phyloP scores from a whole-genome alignment of 768 basidiomycete genomes.

The Zangia roseola region DNA sequence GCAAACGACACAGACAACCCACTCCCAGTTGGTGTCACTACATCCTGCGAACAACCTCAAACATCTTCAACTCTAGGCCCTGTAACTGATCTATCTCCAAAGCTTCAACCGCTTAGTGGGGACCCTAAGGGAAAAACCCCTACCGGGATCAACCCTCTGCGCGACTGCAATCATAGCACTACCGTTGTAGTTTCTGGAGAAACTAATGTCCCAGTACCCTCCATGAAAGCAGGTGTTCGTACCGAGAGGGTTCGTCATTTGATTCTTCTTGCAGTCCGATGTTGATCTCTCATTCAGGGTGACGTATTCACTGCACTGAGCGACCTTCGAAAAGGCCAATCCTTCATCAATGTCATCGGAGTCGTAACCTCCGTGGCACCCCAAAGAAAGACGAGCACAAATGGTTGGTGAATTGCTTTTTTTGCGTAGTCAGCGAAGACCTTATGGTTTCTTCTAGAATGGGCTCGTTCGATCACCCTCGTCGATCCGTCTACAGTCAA shows the following conservation, averaged over 20 bases:
- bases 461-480: slow-evolving; percentile 42
- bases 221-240: slow-evolving; percentile 21
- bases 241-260: slow-evolving; percentile 28
- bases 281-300: slow-evolving; percentile 20
- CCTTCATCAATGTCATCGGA: slow-evolving; percentile 30
- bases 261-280: not conserved
- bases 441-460: slow-evolving; percentile 39
- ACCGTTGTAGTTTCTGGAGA: not conserved
- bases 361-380: slow-evolving; percentile 25
- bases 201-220: not conserved
- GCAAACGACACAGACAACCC: not conserved
- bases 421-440: not conserved
- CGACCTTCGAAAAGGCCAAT: slow-evolving; percentile 11
- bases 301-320: slow-evolving; percentile 23
- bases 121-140: not conserved
- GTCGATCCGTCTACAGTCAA: slow-evolving; percentile 50
- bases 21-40: not conserved
- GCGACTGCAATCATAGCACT: not conserved
- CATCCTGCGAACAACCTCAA: slow-evolving; percentile 3
- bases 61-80: not conserved
- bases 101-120: not conserved
- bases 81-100: not conserved
- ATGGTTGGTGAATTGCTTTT: slow-evolving; percentile 23
- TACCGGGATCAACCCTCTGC: not conserved
- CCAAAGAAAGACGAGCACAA: slow-evolving; percentile 18